Base-by-base conservation (phyloP, 345 rosid species). In the Salix brachista region DNA sequence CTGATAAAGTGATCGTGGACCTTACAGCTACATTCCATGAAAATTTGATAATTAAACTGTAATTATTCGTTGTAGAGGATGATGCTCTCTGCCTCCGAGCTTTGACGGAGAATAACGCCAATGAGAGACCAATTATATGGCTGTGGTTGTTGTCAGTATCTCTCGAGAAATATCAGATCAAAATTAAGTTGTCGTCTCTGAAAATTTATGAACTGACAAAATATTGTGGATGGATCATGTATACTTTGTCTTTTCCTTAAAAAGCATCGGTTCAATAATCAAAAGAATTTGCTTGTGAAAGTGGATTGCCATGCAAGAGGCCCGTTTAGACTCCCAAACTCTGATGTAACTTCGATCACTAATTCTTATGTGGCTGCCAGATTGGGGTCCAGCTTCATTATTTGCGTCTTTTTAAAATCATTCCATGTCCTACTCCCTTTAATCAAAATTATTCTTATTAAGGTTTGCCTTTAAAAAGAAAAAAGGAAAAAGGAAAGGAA, bases 41-140 rank as follows among this genome's bases (percentile, higher is more conserved):
- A 13, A 42, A 62, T 23, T 39, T 11, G 28, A 26, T 42, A 7
- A 12, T 74, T 30, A 62, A 12, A 54, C 26, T 16, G 37, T 62
- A 41, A 42, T 62, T 72, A n/a, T 61, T 39, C 25, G 10, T 9
- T 10, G 44, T 61, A 25, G 9, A 39, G 6, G 48, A 32, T 44
- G 39, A 12, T 17, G 37, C 11, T 36, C 18, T 25, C 30, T 2
- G 44, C 70, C 77, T 21, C 64, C 77, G 44, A 64, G 42, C 13
- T 74, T 62, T 44, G 77, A 74, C 44, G 61, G 16, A 64, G 34
- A 42, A 41, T 26, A 11, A 44, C 17, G 21, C 70, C 77, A 42
- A 74, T 74, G 30, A 54, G 28, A 74, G 7, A 14, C 44, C 52
- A 44, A 9, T 64, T 74, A 16, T 19, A 65, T 73, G 76, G 76